Evolutionary conservation across 2,329 filamentous ascomycete genomes (phyloP), one percentile per base, ranked within the genome.

Genomic region (Chaetomiaceae sp.): DNA sequence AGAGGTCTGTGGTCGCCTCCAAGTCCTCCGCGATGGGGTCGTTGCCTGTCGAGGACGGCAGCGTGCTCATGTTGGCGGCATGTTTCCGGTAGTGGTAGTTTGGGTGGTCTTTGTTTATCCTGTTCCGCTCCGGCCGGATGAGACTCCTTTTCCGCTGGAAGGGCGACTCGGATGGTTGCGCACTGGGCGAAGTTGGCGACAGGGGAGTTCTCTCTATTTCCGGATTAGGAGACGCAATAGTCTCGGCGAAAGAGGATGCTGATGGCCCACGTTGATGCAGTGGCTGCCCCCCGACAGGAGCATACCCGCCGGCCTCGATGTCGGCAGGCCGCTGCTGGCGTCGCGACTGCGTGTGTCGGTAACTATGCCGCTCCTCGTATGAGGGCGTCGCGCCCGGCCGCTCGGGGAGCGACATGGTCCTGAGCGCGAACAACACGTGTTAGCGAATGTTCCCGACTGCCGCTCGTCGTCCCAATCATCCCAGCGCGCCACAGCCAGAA

Each of bases 1-100:
- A 74, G 32, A 68, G 62, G 59, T 83, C 69, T 32, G 74, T 83
- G 18, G 76, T 78, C 50, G 75, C 83, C 47, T 86, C 86, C 17
- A 86, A 67, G 49, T 88, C 84, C 65, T 96, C 91, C 45, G 86
- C 68, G 42, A 95, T 80, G 3, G 90, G 88, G 58, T 97, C 90
- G 58, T 95, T 86, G 50, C 93, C 93, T 0, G 93, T 97, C 6
- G 88, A 86, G 0, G 93, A 97, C 1, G 94, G 93, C 54, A 88
- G 74, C 5, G 89, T 85, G 45, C 84, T 77, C 89, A 98, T 96
- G 54, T 91, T 86, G 59, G 89, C 86, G 9, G 94, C 89, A 78
- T 95, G 90, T 64, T 95, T 86, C 56, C 88, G 83, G 67, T 98
- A 98, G 68, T 96, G 79, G 62, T 96, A 98, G 65, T 97, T 94